Base-by-base conservation (phyloP, 805 yeast genomes). In the Metschnikowia henanensis region DNA sequence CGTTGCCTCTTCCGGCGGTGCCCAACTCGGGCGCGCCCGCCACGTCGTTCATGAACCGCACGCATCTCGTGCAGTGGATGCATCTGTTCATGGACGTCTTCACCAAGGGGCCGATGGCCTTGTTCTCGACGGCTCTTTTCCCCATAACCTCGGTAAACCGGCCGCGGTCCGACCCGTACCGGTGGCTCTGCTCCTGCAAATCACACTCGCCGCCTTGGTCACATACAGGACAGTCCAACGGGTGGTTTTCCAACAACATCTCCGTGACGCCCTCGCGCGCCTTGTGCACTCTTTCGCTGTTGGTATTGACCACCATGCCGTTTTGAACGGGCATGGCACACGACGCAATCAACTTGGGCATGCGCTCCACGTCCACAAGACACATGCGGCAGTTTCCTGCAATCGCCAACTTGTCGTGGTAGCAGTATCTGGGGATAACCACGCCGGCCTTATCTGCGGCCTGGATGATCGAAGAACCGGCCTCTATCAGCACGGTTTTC, bases 181-280 rank as follows among this genome's bases (percentile, higher is more conserved):
- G 78, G 61, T 83, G 71, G 16, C 88, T 75, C 72, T 87, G 96
- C 62, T 88, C 96, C 71, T 88, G 96, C 56, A 87, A 76, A 64
- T 87, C 96, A 73, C 96, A 87, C 66, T 87, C 96, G 53, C 96
- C 96, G 68, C 95, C 96, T 69, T 87, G 96, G 69, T 87, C 96
- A 68, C 96, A 87, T 43, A 87, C 84, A 19, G 95, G 96, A 70
- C 95, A 87, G 71, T 88, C 96, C 61, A 87, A 76, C 18, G 96
- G 96, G 72, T 87, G 96, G 74, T 88, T 88, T 55, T 87, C 88
- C 52, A 87, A 76, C 50, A 87, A 70, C 83, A 87, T 85, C 68
- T 88, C 96, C 34, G 95, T 88, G 56, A 87, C 94, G 62, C 92
- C 92, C 68, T 87, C 96, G 62, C 95, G 79, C 35, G 91, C 88